A percentile compares a stretch with the other conserved stretches of the same genome.
These are phyloP conservation scores for Blastocystis sp. DNA, from an alignment of 352 stramenopile species.

Conservation along the genomic window DNA sequence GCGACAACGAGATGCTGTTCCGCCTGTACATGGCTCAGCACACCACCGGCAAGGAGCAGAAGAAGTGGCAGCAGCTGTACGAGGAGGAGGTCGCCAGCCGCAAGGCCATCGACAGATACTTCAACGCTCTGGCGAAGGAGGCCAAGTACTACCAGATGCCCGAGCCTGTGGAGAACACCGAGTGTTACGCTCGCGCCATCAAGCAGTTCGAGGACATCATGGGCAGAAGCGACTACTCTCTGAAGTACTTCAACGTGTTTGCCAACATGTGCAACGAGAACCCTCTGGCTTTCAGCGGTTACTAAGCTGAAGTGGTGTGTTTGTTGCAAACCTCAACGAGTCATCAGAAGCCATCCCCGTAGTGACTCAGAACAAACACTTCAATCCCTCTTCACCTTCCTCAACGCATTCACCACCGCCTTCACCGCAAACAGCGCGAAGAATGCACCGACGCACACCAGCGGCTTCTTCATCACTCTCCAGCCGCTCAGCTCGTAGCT, in stretches of 20 bases:
- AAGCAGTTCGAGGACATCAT: background rate
- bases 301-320: background rate
- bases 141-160: too few species aligned
- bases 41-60: slow-evolving; percentile 36
- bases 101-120: background rate
- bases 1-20: slow-evolving; percentile 49
- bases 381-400: background rate
- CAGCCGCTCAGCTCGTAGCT: slow-evolving; percentile 5
- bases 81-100: slow-evolving; percentile 44
- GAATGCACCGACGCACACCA: slow-evolving; percentile 68
- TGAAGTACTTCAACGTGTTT: slow-evolving; percentile 52
- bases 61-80: slow-evolving; percentile 14
- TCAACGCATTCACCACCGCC: slow-evolving; percentile 18
- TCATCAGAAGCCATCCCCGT: too few species aligned
- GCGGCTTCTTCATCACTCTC: slow-evolving; percentile 54
- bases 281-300: slow-evolving; percentile 41
- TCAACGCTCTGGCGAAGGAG: too few species aligned
- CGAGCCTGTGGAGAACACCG: background rate
- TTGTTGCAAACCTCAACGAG: too few species aligned
- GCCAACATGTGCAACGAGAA: background rate
- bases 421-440: slow-evolving; percentile 65
- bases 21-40: slow-evolving; percentile 11
- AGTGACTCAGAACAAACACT: too few species aligned
- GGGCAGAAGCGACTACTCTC: slow-evolving; percentile 41
- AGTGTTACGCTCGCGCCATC: slow-evolving; percentile 29